These are phyloP conservation scores for Acorus gramineus DNA, from an alignment of 106 monocot species.

Conservation along the genomic window DNA sequence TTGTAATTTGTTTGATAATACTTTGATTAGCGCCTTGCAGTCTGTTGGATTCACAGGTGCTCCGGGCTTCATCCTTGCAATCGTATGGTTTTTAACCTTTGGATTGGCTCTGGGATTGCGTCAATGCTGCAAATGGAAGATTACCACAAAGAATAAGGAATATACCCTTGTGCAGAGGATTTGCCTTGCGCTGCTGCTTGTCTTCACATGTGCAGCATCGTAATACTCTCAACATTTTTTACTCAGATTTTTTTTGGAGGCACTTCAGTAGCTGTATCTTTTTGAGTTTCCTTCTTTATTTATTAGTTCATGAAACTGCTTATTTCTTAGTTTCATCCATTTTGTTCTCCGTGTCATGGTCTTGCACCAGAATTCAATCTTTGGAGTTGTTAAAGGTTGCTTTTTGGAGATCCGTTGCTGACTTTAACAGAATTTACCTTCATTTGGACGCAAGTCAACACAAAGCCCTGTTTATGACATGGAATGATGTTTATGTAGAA, in stretches of 20 bases:
- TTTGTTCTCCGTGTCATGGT: no score
- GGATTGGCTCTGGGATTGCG: slow-evolving; percentile 34
- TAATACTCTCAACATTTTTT: slow-evolving; percentile 28
- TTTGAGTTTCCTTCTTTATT: not conserved
- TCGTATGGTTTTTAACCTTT: slow-evolving; percentile 60
- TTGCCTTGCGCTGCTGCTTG: slow-evolving; percentile 33
- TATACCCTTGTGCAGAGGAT: slow-evolving; percentile 8
- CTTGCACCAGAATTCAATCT: no score
- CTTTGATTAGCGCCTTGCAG: slow-evolving; percentile 20
- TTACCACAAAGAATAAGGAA: slow-evolving; percentile 23
- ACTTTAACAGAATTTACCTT: no score
- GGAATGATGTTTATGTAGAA: no score
- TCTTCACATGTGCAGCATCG: slow-evolving; percentile 69
- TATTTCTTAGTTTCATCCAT: no score
- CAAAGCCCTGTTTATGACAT: no score
- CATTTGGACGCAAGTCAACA: no score
- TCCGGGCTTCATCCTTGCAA: slow-evolving; percentile 54
- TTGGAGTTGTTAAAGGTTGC: no score
- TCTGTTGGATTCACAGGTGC: slow-evolving; percentile 87
- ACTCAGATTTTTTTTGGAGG: not conserved
- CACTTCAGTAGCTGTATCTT: no score
- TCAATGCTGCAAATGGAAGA: slow-evolving; percentile 42
- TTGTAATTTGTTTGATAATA: not conserved
- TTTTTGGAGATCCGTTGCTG: no score
- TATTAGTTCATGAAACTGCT: not conserved